Conservation (phyloP, 2,329 filamentous ascomycete genomes). For the Aspergillus fijiensis region DNA sequence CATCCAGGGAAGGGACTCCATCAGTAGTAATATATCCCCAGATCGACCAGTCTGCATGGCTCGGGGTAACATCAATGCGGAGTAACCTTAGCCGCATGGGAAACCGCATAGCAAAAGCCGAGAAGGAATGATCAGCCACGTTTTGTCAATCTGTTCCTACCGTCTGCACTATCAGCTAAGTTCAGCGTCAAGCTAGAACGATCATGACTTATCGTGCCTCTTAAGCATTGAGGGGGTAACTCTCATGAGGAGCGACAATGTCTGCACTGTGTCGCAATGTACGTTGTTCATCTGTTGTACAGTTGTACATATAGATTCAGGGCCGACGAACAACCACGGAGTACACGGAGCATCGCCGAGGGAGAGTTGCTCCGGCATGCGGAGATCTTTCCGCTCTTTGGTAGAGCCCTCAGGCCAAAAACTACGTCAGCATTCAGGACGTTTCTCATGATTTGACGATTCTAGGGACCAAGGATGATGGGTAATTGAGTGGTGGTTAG, state of each 20-base stretch:
- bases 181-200: not conserved
- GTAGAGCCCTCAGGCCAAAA: not conserved
- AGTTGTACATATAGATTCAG: not conserved
- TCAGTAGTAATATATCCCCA: not conserved
- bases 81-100: not conserved
- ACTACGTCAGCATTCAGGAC: not conserved
- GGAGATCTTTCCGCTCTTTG: not conserved
- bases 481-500: too few species aligned
- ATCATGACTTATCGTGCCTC: not conserved
- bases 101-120: not conserved
- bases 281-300: too few species aligned
- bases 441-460: too few species aligned
- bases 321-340: not conserved
- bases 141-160: not conserved
- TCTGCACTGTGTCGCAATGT: too few species aligned
- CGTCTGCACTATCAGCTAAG: not conserved
- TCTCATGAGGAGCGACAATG: too few species aligned
- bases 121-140: not conserved
- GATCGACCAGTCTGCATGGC: slow-evolving; percentile 1
- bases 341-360: not conserved
- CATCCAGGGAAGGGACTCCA: not conserved
- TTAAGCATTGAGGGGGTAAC: not conserved
- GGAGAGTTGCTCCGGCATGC: not conserved
- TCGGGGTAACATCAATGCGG: slow-evolving; percentile 8
- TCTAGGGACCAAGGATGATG: too few species aligned